Conservation (phyloP, 2,329 filamentous ascomycete species). For the Apiospora marii region DNA sequence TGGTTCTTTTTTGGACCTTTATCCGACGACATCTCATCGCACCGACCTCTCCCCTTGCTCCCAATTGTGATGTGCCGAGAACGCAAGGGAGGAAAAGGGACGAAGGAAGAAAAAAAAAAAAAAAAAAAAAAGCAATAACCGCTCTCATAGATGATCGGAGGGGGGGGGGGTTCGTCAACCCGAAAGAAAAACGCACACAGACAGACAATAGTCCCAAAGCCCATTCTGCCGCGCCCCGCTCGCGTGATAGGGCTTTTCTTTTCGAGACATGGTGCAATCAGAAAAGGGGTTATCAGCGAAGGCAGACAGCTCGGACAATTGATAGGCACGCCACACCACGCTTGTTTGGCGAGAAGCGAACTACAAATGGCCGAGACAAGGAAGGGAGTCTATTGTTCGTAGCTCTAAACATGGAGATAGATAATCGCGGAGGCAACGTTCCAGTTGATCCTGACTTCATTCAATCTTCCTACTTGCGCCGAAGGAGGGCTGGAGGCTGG, state of each 20-base stretch:
- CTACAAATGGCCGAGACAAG: not conserved
- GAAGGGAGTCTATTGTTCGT: not conserved
- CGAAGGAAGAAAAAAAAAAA: no score
- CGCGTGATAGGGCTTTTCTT: not conserved
- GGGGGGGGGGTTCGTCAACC: not conserved
- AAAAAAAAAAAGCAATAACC: not conserved
- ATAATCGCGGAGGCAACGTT: not conserved
- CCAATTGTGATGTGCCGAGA: not conserved
- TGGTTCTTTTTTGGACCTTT: not conserved
- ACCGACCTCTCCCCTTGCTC: not conserved
- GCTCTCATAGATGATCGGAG: not conserved
- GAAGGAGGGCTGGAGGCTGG: not conserved
- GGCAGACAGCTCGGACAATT: conserved; percentile 11
- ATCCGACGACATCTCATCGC: conserved; percentile 20
- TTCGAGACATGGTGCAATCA: conserved; percentile 7
- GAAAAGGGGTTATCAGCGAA: not conserved
- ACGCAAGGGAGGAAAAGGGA: not conserved
- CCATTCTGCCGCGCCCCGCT: not conserved
- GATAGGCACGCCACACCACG: conserved; percentile 5
- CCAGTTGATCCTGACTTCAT: not conserved
- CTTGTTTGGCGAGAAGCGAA: not conserved
- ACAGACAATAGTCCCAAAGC: not conserved
- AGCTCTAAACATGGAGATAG: not conserved
- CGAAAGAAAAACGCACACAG: not conserved
- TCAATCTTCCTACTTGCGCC: not conserved